Base-by-base conservation (phyloP, 192 early-diverging fungal species). In the Umbelopsis sp. region DNA sequence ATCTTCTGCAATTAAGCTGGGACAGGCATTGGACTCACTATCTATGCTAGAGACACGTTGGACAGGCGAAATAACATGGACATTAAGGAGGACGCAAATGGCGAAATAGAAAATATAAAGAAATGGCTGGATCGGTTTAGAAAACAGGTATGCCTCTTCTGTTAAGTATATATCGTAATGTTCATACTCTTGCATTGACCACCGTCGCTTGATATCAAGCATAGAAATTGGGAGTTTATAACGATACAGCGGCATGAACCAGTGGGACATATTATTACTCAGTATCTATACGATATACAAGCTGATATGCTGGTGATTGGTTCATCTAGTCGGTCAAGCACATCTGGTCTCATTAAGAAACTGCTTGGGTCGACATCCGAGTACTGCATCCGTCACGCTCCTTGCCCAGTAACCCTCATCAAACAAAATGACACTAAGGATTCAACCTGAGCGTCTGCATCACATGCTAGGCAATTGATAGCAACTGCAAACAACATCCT, bases 271-370 rank as follows among this genome's bases (percentile, higher is more conserved):
- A 62, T 62, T 14, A 62, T 62, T 62, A 20, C 17, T 3, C 56
- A 62, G 29, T 62, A 32, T 20, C 16, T 62, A 6, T 62, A 34
- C 56, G 56, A 62, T 32, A 62, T 20, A 3, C 26, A 14, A 0
- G 56, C 56, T 4, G 56, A 62, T 62, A 5, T 62, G 56, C 31
- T 62, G 31, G 31, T 62, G 26, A 62, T 62, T 6, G 56, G 56
- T 20, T 22, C 56, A 20, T 62, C 56, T 14, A 62, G 56, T 32
- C 56, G 56, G 4, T 62, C 56, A 11, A 62, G 29, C 12, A 20
- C 14, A 0, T 62, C 56, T 29, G 56, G 56, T 11, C 2, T 31
- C 1, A 20, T 62, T 31, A 62, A 31, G 31, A 32, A 9, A 5
- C 56, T 62, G 16, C 26, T 62, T 14, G 56, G 56, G 3, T 62